Evolutionary conservation across 495 filamentous ascomycete genomes (phyloP).

Genomic region (Penicillium odoratum): DNA sequence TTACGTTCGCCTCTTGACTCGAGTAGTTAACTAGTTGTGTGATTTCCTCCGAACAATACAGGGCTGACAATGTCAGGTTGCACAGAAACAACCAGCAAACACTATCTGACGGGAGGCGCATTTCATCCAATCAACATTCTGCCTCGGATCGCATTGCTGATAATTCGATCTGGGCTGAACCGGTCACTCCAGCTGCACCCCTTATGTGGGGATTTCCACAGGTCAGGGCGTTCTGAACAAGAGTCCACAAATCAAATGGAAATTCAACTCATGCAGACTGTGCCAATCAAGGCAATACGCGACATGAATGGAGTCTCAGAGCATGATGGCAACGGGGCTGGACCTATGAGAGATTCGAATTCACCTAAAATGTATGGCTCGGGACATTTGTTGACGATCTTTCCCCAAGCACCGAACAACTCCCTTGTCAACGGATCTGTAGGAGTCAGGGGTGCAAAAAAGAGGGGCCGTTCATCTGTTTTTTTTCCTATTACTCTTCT

Average conservation of each 20-base stretch:
- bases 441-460: background rate
- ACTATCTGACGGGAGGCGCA: constrained; percentile 7
- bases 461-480: constrained; percentile 11
- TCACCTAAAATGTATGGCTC: constrained; percentile 11
- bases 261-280: constrained; percentile 9
- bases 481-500: background rate
- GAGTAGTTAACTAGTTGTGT: no score
- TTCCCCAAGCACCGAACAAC: constrained; percentile 12
- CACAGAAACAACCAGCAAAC: constrained; percentile 4
- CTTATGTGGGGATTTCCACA: constrained; percentile 3
- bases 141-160: constrained; percentile 15
- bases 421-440: background rate
- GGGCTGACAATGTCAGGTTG: constrained; percentile 10
- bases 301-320: constrained; percentile 4
- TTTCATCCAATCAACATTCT: constrained; percentile 14
- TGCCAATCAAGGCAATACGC: constrained; percentile 9
- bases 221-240: constrained; percentile 2
- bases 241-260: background rate
- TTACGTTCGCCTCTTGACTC: background rate
- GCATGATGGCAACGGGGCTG: constrained; percentile 5
- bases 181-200: background rate
- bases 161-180: constrained; percentile 18
- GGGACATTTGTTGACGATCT: constrained; percentile 27
- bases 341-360: constrained; percentile 13
- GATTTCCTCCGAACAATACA: background rate